These are phyloP conservation scores for Capsicum chinense DNA, from an alignment of 257 asterid genomes.

Conservation along the genomic window DNA sequence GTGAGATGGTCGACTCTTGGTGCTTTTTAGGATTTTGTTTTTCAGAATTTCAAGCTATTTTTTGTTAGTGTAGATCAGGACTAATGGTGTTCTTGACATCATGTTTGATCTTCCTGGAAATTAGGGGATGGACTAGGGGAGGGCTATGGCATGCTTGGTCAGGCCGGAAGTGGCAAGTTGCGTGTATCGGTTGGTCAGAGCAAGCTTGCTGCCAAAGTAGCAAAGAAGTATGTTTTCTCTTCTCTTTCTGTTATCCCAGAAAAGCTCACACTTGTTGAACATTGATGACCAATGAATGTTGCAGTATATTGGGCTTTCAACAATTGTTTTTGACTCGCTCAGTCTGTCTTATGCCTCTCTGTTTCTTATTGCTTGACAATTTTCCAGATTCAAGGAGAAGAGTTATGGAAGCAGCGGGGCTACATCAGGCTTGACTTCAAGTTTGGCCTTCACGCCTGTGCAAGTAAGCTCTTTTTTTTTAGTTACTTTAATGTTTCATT, in stretches of 20 bases:
- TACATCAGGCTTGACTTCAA: conserved; percentile 95
- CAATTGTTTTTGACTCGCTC: not conserved
- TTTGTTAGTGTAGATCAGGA: not conserved
- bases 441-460: conserved; percentile 97
- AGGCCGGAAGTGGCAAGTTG: conserved; percentile 93
- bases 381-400: conserved; percentile 80
- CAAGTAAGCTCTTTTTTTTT: conserved; percentile 61
- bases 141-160: conserved; percentile 99
- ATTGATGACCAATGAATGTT: not conserved
- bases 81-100: conserved; percentile 17
- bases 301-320: not conserved
- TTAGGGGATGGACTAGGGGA: conserved; percentile 98
- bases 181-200: conserved; percentile 83
- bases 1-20: not conserved
- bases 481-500: not conserved
- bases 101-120: conserved; percentile 30
- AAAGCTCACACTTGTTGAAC: conserved; percentile 18
- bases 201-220: conserved; percentile 88
- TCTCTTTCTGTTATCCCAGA: not conserved
- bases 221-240: conserved; percentile 67
- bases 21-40: conserved; percentile 21
- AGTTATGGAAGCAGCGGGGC: conserved; percentile 81
- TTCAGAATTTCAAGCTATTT: not conserved
- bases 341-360: conserved; percentile 1
- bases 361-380: conserved; percentile 28